These are phyloP conservation scores for Boechera divaricarpa DNA, from an alignment of 345 rosid genomes.

Conservation along the genomic window DNA sequence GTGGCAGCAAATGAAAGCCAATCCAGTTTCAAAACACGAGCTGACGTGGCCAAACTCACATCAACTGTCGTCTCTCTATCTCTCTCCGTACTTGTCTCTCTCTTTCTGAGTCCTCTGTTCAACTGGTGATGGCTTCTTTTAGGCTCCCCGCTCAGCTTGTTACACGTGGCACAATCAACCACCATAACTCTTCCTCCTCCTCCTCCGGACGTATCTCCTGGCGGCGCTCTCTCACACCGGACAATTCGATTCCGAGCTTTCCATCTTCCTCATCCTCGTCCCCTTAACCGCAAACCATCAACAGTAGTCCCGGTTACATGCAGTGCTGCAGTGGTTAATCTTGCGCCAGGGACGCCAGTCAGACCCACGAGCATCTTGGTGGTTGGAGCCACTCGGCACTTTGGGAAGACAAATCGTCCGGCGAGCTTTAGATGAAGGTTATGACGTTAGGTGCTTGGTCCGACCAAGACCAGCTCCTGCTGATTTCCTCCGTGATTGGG, in stretches of 20 bases:
- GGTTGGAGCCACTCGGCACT: slow-evolving; percentile 89
- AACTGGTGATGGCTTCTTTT: slow-evolving; percentile 56
- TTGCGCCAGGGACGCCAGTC: slow-evolving; percentile 84
- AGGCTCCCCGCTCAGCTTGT: slow-evolving; percentile 63
- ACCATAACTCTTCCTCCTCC: slow-evolving; percentile 22
- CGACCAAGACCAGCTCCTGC: slow-evolving; percentile 95
- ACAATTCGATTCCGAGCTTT: slow-evolving; percentile 12
- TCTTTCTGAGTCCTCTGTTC: not conserved
- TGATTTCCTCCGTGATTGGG: slow-evolving; percentile 97
- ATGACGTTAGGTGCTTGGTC: slow-evolving; percentile 90
- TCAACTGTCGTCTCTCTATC: slow-evolving; percentile 46
- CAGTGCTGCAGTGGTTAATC: slow-evolving; percentile 57
- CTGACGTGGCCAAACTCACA: slow-evolving; percentile 52
- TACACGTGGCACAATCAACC: slow-evolving; percentile 48
- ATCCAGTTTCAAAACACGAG: slow-evolving; percentile 21
- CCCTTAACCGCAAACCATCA: slow-evolving; percentile 30
- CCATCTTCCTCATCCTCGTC: slow-evolving; percentile 36
- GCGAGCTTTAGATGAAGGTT: slow-evolving; percentile 90
- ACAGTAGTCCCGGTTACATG: slow-evolving; percentile 46
- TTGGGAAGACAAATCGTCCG: slow-evolving; percentile 92
- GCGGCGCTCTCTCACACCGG: slow-evolving; percentile 52
- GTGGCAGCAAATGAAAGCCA: slow-evolving; percentile 27
- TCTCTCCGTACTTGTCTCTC: not conserved
- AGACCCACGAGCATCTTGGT: slow-evolving; percentile 82
- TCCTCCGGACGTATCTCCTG: slow-evolving; percentile 42